Evolutionary conservation across 1,284 basidiomycete species (phyloP).

Genomic region (Pterulicium gracile): DNA sequence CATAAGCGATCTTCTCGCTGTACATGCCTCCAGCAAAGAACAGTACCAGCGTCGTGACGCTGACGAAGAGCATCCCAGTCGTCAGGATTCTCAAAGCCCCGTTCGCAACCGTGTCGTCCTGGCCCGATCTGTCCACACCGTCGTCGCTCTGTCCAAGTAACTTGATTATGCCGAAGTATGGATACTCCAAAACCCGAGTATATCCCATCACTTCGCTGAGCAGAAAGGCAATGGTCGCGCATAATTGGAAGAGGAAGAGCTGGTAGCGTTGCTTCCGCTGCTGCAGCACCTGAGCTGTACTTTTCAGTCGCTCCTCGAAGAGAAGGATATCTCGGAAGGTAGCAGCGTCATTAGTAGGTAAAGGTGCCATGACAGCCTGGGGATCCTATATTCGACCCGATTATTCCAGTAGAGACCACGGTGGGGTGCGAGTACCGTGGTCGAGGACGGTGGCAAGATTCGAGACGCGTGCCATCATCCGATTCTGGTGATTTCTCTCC

Average conservation of each 20-base stretch:
- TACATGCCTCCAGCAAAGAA: constrained; percentile 98
- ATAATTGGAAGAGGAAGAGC: constrained; percentile 64
- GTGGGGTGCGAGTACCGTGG: too few relatives aligned
- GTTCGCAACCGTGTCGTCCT: not conserved
- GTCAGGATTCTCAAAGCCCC: not conserved
- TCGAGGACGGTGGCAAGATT: too few relatives aligned
- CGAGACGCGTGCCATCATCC: too few relatives aligned
- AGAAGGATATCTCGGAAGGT: constrained; percentile 86
- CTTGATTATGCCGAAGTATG: constrained; percentile 40
- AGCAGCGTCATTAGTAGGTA: constrained; percentile 55
- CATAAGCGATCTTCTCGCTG: constrained; percentile 91
- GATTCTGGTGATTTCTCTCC: too few relatives aligned
- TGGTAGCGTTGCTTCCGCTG: constrained; percentile 82
- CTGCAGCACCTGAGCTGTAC: constrained; percentile 77
- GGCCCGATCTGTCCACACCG: not conserved
- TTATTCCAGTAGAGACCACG: too few relatives aligned
- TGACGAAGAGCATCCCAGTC: constrained; percentile 72
- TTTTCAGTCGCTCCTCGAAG: constrained; percentile 95
- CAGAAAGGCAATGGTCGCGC: constrained; percentile 61
- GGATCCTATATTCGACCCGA: too few relatives aligned
- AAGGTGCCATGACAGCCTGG: not conserved
- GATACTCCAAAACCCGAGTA: constrained; percentile 38
- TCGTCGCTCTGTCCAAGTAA: too few relatives aligned
- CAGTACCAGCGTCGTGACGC: constrained; percentile 81
- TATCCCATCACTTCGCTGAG: constrained; percentile 59